These are phyloP conservation scores for Annulohypoxylon stygium DNA, from an alignment of 495 filamentous ascomycete genomes.

Conservation along the genomic window DNA sequence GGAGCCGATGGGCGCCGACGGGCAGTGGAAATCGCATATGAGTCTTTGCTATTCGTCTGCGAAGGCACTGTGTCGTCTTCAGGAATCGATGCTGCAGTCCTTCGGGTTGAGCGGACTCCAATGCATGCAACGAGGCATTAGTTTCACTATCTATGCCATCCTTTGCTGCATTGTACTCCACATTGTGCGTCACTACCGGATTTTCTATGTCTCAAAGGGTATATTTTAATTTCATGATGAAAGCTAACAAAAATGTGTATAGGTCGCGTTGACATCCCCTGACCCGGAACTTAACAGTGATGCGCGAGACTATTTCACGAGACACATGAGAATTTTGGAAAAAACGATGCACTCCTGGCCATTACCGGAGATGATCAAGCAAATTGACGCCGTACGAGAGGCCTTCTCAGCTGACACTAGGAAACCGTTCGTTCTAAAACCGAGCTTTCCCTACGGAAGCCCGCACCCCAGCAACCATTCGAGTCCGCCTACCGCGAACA, in stretches of 20 bases:
- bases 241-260: constrained; percentile 14
- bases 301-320: constrained; percentile 89
- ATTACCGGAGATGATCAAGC: constrained; percentile 90
- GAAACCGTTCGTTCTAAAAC: constrained; percentile 90
- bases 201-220: constrained; percentile 11
- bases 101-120: constrained; percentile 86
- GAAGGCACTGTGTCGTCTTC: constrained; percentile 88
- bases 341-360: constrained; percentile 87
- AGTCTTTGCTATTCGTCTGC: constrained; percentile 86
- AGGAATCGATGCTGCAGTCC: constrained; percentile 83
- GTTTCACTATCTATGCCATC: constrained; percentile 93
- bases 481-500: constrained; percentile 70
- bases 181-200: constrained; percentile 71
- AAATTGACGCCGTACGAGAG: constrained; percentile 89
- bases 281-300: constrained; percentile 89
- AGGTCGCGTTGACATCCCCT: constrained; percentile 95
- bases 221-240: background rate
- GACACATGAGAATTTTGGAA: constrained; percentile 96
- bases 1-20: constrained; percentile 77
- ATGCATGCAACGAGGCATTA: constrained; percentile 95
- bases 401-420: constrained; percentile 91
- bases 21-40: constrained; percentile 90
- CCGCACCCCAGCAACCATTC: constrained; percentile 70
- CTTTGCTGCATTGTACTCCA: constrained; percentile 96
- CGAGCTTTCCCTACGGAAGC: constrained; percentile 89